phyloP scores from a whole-genome alignment of 208 protist genomes.

The Trypanosoma conorhini region DNA sequence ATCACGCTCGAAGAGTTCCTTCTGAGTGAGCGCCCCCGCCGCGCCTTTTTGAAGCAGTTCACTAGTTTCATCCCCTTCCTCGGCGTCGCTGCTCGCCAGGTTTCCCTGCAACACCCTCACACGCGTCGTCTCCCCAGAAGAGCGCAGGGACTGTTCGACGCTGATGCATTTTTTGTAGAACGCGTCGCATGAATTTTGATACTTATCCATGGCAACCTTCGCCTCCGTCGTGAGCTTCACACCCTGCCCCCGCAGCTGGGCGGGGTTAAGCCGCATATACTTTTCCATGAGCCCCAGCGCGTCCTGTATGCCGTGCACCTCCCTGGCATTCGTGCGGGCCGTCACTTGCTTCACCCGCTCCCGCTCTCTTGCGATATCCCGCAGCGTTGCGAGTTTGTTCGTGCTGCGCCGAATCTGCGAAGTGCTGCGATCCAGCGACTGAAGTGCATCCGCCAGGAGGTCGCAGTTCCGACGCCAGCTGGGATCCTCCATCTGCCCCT shows the following conservation, averaged over 20 bases:
- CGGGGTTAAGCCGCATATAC: conserved; percentile 71
- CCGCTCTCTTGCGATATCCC: conserved; percentile 73
- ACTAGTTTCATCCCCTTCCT: conserved; percentile 32
- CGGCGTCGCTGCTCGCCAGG: conserved; percentile 36
- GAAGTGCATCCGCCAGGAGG: conserved; percentile 52
- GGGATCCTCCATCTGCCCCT: conserved; percentile 49
- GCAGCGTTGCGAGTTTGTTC: conserved; percentile 61
- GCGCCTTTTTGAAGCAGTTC: conserved; percentile 24
- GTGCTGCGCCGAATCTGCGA: conserved; percentile 69
- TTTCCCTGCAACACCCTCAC: conserved; percentile 23
- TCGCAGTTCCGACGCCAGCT: conserved; percentile 79
- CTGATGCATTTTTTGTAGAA: conserved; percentile 86
- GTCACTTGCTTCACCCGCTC: conserved; percentile 72
- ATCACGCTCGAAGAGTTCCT: conserved; percentile 66
- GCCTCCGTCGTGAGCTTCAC: conserved; percentile 79
- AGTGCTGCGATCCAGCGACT: conserved; percentile 63
- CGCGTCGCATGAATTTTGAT: conserved; percentile 71
- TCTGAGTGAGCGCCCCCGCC: conserved; percentile 34
- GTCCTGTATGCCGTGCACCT: conserved; percentile 77
- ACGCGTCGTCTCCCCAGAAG: conserved; percentile 12
- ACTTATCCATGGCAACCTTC: conserved; percentile 57
- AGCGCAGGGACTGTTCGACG: conserved; percentile 62
- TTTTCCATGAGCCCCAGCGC: conserved; percentile 65
- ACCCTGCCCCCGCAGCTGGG: conserved; percentile 52
- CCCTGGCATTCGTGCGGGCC: conserved; percentile 47